phyloP scores from a whole-genome alignment of 352 stramenopile species.

The Phytopythium sindhum region DNA sequence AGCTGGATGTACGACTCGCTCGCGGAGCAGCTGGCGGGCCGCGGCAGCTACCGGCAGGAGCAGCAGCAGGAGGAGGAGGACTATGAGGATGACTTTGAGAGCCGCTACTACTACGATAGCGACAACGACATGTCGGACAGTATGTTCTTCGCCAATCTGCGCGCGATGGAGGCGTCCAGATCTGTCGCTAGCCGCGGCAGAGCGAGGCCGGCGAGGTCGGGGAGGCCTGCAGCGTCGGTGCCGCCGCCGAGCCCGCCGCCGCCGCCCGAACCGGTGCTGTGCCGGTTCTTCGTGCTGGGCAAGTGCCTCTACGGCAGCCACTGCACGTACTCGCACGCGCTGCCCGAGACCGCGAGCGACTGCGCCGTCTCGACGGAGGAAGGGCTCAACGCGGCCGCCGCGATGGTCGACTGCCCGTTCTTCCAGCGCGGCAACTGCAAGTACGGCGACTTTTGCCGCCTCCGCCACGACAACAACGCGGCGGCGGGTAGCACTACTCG shows the following conservation, averaged over 20 bases:
- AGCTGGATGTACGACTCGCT: conserved; percentile 3
- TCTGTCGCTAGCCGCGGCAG: no score
- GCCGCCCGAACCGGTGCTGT: conserved; percentile 37
- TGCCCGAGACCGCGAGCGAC: conserved; percentile 28
- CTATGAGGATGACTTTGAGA: neutral
- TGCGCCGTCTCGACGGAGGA: conserved; percentile 30
- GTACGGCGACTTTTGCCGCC: conserved; percentile 61
- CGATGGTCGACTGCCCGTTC: conserved; percentile 70
- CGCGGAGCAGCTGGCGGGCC: conserved; percentile 6
- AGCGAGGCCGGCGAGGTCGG: neutral
- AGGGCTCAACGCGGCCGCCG: conserved; percentile 40
- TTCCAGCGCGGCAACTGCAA: conserved; percentile 76
- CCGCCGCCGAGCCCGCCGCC: neutral
- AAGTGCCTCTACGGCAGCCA: conserved; percentile 71
- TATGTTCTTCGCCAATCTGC: conserved; percentile 2
- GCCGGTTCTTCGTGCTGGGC: conserved; percentile 75
- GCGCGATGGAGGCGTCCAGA: neutral
- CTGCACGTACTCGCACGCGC: conserved; percentile 68
- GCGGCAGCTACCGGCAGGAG: conserved; percentile 3
- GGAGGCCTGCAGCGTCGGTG: neutral
- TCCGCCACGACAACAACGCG: conserved; percentile 32
- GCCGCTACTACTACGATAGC: conserved; percentile 6
- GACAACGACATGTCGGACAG: conserved; percentile 7
- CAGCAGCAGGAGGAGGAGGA: neutral
- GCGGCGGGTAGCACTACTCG: neutral